Conservation (phyloP, 2,329 filamentous ascomycete species). For the Fusarium floridanum region DNA sequence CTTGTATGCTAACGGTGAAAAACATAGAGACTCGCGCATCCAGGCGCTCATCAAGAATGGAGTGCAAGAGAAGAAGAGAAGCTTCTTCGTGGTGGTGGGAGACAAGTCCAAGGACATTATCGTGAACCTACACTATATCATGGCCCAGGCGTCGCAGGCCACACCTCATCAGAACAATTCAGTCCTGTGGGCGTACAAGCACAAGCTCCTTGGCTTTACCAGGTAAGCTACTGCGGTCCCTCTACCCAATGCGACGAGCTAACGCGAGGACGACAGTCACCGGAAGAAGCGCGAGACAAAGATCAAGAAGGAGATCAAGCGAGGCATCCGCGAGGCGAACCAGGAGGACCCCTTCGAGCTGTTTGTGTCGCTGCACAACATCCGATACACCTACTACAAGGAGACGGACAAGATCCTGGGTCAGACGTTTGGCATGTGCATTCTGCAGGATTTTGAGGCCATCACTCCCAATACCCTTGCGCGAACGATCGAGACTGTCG, state of each 20-base stretch:
- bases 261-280: constrained; percentile 68
- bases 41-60: constrained; percentile 92
- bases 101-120: constrained; percentile 95
- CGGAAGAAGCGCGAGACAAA: constrained; percentile 98
- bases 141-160: constrained; percentile 73
- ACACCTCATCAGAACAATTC: constrained; percentile 93
- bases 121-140: constrained; percentile 91
- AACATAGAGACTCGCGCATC: constrained; percentile 84
- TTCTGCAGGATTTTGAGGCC: constrained; percentile 97
- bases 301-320: constrained; percentile 98
- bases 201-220: constrained; percentile 93
- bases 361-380: constrained; percentile 95
- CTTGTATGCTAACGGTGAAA: constrained; percentile 12
- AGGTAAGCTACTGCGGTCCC: constrained; percentile 59
- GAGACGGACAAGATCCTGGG: constrained; percentile 99
- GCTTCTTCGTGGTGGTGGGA: constrained; percentile 97
- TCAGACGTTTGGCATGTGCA: constrained; percentile 98
- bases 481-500: constrained; percentile 95
- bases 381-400: constrained; percentile 99
- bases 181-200: constrained; percentile 98
- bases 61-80: constrained; percentile 94
- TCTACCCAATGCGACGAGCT: constrained; percentile 26
- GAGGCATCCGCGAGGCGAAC: constrained; percentile 92
- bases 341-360: constrained; percentile 96
- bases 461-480: constrained; percentile 97